Base-by-base conservation (phyloP, 352 stramenopile genomes). In the Pythium oligandrum region DNA sequence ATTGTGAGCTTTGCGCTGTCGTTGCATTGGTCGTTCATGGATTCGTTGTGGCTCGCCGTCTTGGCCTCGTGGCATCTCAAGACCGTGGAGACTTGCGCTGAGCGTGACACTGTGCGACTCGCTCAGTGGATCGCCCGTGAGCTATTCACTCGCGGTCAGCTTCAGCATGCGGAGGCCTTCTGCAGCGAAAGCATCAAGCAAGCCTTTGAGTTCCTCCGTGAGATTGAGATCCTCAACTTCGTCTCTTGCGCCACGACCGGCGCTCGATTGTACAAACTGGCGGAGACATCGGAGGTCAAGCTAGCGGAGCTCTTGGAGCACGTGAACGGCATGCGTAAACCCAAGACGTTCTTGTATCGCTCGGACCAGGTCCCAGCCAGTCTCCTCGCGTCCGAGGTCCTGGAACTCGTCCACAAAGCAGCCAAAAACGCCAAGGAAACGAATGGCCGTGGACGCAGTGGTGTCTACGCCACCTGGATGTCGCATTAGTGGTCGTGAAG, bases 151-250 rank as follows among this genome's bases (percentile, higher is more conserved):
- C 50, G 65, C 5, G 53, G 71, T 38, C 44, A 72, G 33, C 59
- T 90, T 30, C 50, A 45, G 9, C 74, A 88, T n/a, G 75, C 78
- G 6, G 80, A 90, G 42, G 73, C 80, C 30, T 69, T 90, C 4
- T 90, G 80, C 57, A 86, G 72, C 43, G 80, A 90, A 59, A 88
- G 73, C 39, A 78, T 90, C 38, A 88, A 88, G 56, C 78, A 90
- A 53, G 68, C 78, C 46, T 59, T 88, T 5, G 80, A 86, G 37
- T 90, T 83, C 44, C 59, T 88, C 4, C 51, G 76, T 10, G 76
- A 86, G 52, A 63, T 51, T n/a, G 55, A 49, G 3, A 50, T 84
- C 11, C 53, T 90, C 31, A 50, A 55, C 10, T 76, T 63, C 40
- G 63, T 65, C 51, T 50, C 61, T 17, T 64, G 67, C 6, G 32